Conservation (phyloP, 1,139 yeast species). For the Saccharomycopsis phalli region DNA sequence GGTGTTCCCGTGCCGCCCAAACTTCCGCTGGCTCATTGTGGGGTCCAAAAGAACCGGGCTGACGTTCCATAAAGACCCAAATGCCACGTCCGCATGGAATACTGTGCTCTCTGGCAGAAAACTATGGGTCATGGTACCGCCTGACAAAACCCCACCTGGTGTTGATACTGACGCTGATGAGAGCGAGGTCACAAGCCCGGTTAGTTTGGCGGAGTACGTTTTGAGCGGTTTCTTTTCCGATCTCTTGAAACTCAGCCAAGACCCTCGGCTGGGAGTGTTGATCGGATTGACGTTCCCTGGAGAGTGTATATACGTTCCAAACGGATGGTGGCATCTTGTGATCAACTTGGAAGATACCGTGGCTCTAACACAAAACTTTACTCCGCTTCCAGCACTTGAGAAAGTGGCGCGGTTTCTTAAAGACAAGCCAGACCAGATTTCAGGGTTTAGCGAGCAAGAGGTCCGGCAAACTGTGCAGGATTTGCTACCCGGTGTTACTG, state of each 20-base stretch:
- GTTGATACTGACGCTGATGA: slow-evolving; percentile 69
- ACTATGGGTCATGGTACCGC: slow-evolving; percentile 86
- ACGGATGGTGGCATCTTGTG: slow-evolving; percentile 96
- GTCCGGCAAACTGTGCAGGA: slow-evolving; percentile 34
- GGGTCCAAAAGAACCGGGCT: slow-evolving; percentile 81
- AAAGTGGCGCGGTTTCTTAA: slow-evolving; percentile 60
- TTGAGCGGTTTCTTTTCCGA: slow-evolving; percentile 73
- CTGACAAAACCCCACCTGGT: slow-evolving; percentile 72
- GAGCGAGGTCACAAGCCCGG: slow-evolving; percentile 86
- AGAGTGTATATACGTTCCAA: slow-evolving; percentile 81
- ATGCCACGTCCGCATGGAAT: slow-evolving; percentile 88
- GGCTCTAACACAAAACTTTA: slow-evolving; percentile 82
- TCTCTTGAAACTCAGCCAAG: slow-evolving; percentile 29
- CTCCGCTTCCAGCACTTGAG: slow-evolving; percentile 52
- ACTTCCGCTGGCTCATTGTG: slow-evolving; percentile 80
- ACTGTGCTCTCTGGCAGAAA: slow-evolving; percentile 66
- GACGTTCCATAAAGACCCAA: slow-evolving; percentile 89
- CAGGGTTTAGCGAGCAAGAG: slow-evolving; percentile 63
- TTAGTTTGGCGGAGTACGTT: slow-evolving; percentile 88
- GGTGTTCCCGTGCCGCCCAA: slow-evolving; percentile 52
- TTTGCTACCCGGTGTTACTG: slow-evolving; percentile 23
- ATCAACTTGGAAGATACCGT: slow-evolving; percentile 72
- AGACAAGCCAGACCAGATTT: slow-evolving; percentile 58
- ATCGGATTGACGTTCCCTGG: slow-evolving; percentile 75
- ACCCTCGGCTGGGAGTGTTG: slow-evolving; percentile 33